phyloP scores from a whole-genome alignment of 140 eudicot genomes.

The Erigeron philadelphicus region DNA sequence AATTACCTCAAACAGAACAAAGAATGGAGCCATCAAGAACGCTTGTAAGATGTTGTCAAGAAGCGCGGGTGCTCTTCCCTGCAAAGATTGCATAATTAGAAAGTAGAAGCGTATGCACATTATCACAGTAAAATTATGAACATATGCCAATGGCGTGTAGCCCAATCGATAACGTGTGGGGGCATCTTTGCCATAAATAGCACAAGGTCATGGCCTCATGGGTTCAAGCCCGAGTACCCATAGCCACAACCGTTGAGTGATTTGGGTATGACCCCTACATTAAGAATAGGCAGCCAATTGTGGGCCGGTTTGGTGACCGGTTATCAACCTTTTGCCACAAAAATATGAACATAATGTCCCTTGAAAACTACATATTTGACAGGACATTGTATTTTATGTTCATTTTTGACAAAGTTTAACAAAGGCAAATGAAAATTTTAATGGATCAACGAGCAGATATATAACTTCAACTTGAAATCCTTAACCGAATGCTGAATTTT shows the following conservation, averaged over 20 bases:
- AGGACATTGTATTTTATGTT: background rate
- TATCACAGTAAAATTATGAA: too few relatives aligned
- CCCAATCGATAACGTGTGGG: too few relatives aligned
- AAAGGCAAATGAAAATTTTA: background rate
- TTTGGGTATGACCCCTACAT: too few relatives aligned
- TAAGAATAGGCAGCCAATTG: too few relatives aligned
- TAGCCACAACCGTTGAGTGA: too few relatives aligned
- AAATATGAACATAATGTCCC: background rate
- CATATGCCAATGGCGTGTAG: too few relatives aligned
- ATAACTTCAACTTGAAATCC: background rate
- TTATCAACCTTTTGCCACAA: too few relatives aligned
- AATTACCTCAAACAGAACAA: conserved; percentile 79
- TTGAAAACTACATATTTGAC: conserved; percentile 9
- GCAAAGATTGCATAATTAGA: conserved; percentile 16
- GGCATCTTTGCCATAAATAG: too few relatives aligned
- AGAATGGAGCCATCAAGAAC: conserved; percentile 86
- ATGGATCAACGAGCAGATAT: background rate
- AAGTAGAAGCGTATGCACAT: conserved; percentile 7
- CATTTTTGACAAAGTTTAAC: conserved; percentile 1
- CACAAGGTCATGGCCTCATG: too few relatives aligned
- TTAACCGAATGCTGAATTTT: background rate
- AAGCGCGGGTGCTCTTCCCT: conserved; percentile 93
- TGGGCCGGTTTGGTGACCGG: too few relatives aligned
- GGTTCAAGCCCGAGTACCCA: too few relatives aligned
- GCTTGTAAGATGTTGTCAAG: conserved; percentile 87